Evolutionary conservation across 2,329 filamentous ascomycete species (phyloP).

Genomic region (Colletotrichum liriopes): DNA sequence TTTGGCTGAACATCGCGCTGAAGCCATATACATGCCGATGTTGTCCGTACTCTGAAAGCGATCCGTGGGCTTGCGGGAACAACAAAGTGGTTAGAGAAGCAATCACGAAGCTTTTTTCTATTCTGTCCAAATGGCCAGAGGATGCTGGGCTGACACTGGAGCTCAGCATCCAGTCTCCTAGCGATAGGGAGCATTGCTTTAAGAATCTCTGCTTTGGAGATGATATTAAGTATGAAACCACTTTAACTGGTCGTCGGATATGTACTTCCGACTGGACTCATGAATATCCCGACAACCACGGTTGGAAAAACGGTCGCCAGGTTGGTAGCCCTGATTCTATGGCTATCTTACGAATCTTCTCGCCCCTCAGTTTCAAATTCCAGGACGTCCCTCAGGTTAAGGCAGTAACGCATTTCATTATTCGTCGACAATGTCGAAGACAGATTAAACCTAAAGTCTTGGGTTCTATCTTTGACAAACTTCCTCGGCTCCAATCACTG

Average conservation of each 20-base stretch:
- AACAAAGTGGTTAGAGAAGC: slow-evolving; percentile 43
- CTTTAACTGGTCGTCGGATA: background rate
- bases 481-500: slow-evolving; percentile 49
- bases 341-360: slow-evolving; percentile 49
- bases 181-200: slow-evolving; percentile 54
- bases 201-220: slow-evolving; percentile 48
- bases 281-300: slow-evolving; percentile 50
- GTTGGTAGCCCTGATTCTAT: slow-evolving; percentile 44
- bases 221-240: slow-evolving; percentile 37
- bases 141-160: slow-evolving; percentile 50
- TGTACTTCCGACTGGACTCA: background rate
- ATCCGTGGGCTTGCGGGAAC: background rate
- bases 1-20: slow-evolving; percentile 51
- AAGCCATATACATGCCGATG: slow-evolving; percentile 46
- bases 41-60: slow-evolving; percentile 40
- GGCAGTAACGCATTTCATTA: slow-evolving; percentile 50
- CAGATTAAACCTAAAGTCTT: slow-evolving; percentile 43
- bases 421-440: slow-evolving; percentile 55
- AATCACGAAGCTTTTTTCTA: slow-evolving; percentile 36
- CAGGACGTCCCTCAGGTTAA: slow-evolving; percentile 46
- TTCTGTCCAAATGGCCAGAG: too few relatives aligned
- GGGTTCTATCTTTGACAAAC: slow-evolving; percentile 43
- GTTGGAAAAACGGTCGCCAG: slow-evolving; percentile 50
- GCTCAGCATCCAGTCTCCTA: slow-evolving; percentile 52
- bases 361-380: slow-evolving; percentile 34